Conservation (phyloP, 1,284 basidiomycete species). For the Sphaerobolus stellatus region DNA sequence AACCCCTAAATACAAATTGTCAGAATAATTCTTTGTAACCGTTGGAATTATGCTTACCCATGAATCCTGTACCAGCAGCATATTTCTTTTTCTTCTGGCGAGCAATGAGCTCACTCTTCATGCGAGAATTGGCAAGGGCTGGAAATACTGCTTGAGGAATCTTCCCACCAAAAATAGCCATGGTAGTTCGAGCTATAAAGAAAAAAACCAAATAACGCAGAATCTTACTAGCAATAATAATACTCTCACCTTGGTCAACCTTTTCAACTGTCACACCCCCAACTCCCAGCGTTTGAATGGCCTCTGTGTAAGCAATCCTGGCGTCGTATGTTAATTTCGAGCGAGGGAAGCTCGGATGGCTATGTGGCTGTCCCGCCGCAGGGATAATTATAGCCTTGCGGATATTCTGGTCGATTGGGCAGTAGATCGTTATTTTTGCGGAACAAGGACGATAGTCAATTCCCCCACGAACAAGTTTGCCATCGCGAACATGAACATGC, state of each 20-base stretch:
- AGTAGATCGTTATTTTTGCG: constrained; percentile 9
- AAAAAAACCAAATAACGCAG: neutral
- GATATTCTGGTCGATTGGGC: constrained; percentile 5
- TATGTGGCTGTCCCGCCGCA: constrained; percentile 2
- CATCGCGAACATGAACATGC: constrained; percentile 6
- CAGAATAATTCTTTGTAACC: neutral
- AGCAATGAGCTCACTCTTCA: no score
- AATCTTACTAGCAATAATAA: neutral
- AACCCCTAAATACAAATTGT: neutral
- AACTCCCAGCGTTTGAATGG: neutral
- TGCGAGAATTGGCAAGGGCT: no score
- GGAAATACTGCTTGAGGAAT: neutral
- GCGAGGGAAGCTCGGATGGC: neutral
- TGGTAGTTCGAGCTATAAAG: neutral
- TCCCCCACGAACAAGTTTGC: constrained; percentile 1
- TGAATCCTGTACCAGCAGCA: neutral
- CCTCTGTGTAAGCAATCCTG: neutral
- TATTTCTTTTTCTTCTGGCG: neutral
- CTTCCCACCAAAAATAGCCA: neutral
- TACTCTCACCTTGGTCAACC: neutral
- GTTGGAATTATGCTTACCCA: neutral
- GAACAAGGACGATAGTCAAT: constrained; percentile 9
- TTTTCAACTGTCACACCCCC: neutral
- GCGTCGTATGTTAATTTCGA: neutral
- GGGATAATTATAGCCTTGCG: constrained; percentile 10